Conservation (phyloP, 1,284 basidiomycete species). For the Tetrapyrgos nigripes region DNA sequence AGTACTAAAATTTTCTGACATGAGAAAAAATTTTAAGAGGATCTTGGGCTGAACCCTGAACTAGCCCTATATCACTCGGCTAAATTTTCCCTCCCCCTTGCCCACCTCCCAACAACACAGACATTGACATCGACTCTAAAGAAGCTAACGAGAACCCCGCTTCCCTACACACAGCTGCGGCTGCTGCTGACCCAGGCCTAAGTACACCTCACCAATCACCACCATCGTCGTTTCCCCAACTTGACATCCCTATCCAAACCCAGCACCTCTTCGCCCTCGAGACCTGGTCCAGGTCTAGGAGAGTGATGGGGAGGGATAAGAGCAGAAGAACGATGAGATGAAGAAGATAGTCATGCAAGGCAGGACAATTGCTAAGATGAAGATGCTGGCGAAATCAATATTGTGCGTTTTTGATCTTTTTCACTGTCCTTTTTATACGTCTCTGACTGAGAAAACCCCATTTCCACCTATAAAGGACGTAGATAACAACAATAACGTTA, state of each 20-base stretch:
- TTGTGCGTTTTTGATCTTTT: neutral
- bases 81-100: slow-evolving; percentile 62
- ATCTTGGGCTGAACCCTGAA: too few species aligned
- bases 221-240: neutral
- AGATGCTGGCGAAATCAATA: neutral
- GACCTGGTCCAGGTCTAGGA: slow-evolving; percentile 25
- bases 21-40: too few species aligned
- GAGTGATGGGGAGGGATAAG: slow-evolving; percentile 9
- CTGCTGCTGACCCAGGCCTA: too few species aligned
- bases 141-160: neutral
- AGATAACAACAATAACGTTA: too few species aligned
- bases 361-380: neutral
- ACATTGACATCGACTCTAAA: too few species aligned
- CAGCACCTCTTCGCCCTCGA: neutral
- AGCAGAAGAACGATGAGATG: slow-evolving; percentile 6
- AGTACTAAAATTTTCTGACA: too few species aligned
- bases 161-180: neutral
- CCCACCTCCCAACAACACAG: slow-evolving; percentile 66
- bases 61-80: too few species aligned
- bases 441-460: neutral
- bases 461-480: neutral
- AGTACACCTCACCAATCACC: too few species aligned
- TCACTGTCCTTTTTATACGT: neutral
- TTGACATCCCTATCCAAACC: neutral
- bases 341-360: neutral